These are phyloP conservation scores for Calycina marina DNA, from an alignment of 2,329 filamentous ascomycete genomes.

Conservation along the genomic window DNA sequence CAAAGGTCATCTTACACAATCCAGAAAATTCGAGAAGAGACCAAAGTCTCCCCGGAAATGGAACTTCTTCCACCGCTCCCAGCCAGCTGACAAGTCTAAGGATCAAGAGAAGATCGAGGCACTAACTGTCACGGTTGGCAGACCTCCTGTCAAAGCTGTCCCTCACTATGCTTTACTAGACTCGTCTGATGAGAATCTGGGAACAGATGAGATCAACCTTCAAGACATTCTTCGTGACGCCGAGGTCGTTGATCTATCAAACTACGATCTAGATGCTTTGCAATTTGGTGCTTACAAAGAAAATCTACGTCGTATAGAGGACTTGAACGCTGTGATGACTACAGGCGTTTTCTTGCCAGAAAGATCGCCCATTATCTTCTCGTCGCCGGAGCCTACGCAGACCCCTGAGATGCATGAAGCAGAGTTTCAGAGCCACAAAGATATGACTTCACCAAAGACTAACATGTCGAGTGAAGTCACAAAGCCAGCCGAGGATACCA, in stretches of 20 bases:
- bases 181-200: conserved; percentile 31
- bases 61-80: conserved; percentile 47
- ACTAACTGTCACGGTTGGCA: conserved; percentile 32
- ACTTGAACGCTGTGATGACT: conserved; percentile 6
- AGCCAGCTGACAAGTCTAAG: too few species aligned
- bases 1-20: conserved; percentile 12
- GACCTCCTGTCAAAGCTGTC: conserved; percentile 29
- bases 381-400: conserved; percentile 14
- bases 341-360: not conserved
- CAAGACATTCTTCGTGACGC: conserved; percentile 37
- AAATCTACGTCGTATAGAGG: conserved; percentile 12
- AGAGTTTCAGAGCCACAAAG: conserved; percentile 13
- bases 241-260: conserved; percentile 16
- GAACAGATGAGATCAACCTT: conserved; percentile 22
- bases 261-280: conserved; percentile 19
- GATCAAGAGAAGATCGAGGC: conserved; percentile 25
- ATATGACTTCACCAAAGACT: conserved; percentile 2
- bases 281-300: conserved; percentile 19
- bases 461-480: not conserved
- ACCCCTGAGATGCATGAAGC: conserved; percentile 12
- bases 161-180: conserved; percentile 50
- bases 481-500: not conserved
- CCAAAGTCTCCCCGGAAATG: conserved; percentile 40
- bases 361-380: conserved; percentile 5
- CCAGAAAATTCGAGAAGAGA: conserved; percentile 42